Evolutionary conservation across 306 rosid species (phyloP).

Genomic region (Begonia peltatifolia): DNA sequence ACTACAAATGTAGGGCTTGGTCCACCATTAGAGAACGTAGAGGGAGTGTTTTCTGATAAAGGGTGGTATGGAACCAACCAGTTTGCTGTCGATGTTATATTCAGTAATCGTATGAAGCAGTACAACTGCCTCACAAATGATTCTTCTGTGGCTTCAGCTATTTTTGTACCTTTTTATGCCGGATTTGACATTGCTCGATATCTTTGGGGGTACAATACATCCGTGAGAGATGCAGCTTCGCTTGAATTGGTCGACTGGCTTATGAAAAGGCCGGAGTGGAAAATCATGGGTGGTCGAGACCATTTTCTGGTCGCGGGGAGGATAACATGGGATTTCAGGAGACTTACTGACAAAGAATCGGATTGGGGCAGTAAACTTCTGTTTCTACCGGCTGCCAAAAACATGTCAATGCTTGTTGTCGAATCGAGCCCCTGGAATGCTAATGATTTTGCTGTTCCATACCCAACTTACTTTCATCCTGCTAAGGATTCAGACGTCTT

Average conservation of each 20-base stretch:
- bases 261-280: slow-evolving; percentile 90
- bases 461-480: slow-evolving; percentile 95
- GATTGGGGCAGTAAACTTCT: slow-evolving; percentile 96
- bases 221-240: slow-evolving; percentile 81
- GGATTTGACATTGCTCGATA: slow-evolving; percentile 87
- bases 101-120: slow-evolving; percentile 89
- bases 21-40: slow-evolving; percentile 84
- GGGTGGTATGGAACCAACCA: slow-evolving; percentile 97
- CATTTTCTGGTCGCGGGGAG: slow-evolving; percentile 96
- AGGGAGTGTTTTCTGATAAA: slow-evolving; percentile 70
- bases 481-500: slow-evolving; percentile 77
- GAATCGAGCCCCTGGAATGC: slow-evolving; percentile 99
- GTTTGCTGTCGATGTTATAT: slow-evolving; percentile 91
- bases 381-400: slow-evolving; percentile 84
- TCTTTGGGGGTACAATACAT: slow-evolving; percentile 87
- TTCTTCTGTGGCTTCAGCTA: slow-evolving; percentile 77
- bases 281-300: slow-evolving; percentile 72
- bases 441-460: slow-evolving; percentile 91
- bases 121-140: slow-evolving; percentile 78
- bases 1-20: slow-evolving; percentile 91
- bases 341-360: slow-evolving; percentile 48
- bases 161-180: slow-evolving; percentile 92
- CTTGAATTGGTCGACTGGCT: slow-evolving; percentile 86
- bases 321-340: slow-evolving; percentile 95
- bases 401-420: slow-evolving; percentile 98